Conservation (phyloP, 306 rosid species). For the Cucumis sativus region Cucumber_9930_V3 NC_026655.2:1334501-1335000, state of each 20-base stretch:
- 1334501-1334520: constrained; percentile 88
- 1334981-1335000: no score
- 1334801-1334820: not conserved
- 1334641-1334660: not conserved
- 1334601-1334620: constrained; percentile 12
- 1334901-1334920: not conserved
- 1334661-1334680: not conserved
- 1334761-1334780: not conserved
- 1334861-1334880: not conserved
- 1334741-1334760: not conserved
- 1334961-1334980: no score
- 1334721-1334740: not conserved
- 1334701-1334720: not conserved
- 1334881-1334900: not conserved
- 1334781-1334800: not conserved
- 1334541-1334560: constrained; percentile 70
- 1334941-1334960: not conserved
- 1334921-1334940: not conserved
- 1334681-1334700: not conserved
- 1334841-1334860: not conserved
- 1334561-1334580: constrained; percentile 98
- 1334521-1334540: constrained; percentile 85
- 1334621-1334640: not conserved
- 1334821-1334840: not conserved
- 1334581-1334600: constrained; percentile 83